Percentiles rank a stretch among this genome's conserved stretches.
Evolutionary conservation across 108 stramenopile species (phyloP).

Genomic region (Mayamaea pseudoterrestris): DNA sequence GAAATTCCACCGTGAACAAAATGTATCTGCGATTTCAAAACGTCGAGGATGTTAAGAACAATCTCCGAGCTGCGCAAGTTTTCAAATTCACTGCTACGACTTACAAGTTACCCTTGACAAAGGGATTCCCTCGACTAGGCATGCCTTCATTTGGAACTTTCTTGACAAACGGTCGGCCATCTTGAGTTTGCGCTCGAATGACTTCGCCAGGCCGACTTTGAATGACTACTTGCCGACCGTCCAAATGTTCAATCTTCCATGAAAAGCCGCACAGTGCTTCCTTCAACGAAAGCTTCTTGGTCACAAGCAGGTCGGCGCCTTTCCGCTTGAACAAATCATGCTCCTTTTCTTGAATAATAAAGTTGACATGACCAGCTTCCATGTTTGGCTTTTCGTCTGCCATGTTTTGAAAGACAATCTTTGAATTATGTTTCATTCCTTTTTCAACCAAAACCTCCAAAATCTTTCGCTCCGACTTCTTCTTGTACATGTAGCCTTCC

Average conservation of each 20-base stretch:
- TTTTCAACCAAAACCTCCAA: slow-evolving; percentile 92
- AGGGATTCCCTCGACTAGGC: slow-evolving; percentile 89
- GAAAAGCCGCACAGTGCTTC: slow-evolving; percentile 96
- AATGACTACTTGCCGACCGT: slow-evolving; percentile 80
- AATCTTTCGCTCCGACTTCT: slow-evolving; percentile 86
- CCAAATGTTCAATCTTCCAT: slow-evolving; percentile 84
- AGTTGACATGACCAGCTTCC: slow-evolving; percentile 93
- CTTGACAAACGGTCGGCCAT: slow-evolving; percentile 70
- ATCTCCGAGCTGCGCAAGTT: too few relatives aligned
- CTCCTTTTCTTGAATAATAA: slow-evolving; percentile 95
- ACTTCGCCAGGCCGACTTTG: slow-evolving; percentile 84
- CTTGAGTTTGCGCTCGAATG: slow-evolving; percentile 57
- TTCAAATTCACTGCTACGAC: too few relatives aligned
- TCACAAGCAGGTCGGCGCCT: slow-evolving; percentile 90
- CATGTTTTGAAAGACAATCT: slow-evolving; percentile 90
- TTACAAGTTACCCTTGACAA: slow-evolving; percentile 89
- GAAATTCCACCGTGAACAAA: slow-evolving; percentile 88
- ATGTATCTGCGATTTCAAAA: too few relatives aligned
- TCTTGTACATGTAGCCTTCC: slow-evolving; percentile 55
- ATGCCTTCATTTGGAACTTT: slow-evolving; percentile 91
- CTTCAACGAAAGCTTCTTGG: slow-evolving; percentile 82
- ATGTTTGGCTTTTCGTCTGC: slow-evolving; percentile 95
- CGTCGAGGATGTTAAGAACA: too few relatives aligned
- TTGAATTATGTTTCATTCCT: slow-evolving; percentile 91
- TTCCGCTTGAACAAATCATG: slow-evolving; percentile 94